Conservation (phyloP, 2,329 filamentous ascomycete genomes). For the Aureobasidium pullulans region DNA sequence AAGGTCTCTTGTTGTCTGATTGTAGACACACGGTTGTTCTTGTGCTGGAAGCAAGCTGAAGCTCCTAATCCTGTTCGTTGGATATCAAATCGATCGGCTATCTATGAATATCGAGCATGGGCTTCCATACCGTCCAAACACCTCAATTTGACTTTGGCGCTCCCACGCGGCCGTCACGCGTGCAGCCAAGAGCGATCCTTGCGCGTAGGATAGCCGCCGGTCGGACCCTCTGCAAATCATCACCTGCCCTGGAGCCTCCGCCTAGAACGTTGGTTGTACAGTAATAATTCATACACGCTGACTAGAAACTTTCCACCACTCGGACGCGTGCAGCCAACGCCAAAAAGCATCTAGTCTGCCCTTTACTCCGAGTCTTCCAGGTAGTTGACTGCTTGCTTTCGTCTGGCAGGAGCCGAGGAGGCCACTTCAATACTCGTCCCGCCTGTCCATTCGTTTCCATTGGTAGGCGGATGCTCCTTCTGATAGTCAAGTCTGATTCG, state of each 20-base stretch:
- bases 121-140: not conserved
- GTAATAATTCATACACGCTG: constrained; percentile 2
- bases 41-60: not conserved
- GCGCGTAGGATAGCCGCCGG: constrained; percentile 9
- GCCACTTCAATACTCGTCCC: constrained; percentile 10
- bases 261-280: constrained; percentile 4
- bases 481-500: constrained; percentile 33
- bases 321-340: not conserved
- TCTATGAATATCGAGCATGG: not conserved
- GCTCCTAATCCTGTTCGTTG: not conserved
- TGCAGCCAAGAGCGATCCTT: constrained; percentile 8
- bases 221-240: constrained; percentile 1
- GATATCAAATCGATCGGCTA: not conserved
- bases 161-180: constrained; percentile 1
- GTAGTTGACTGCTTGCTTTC: constrained; percentile 10
- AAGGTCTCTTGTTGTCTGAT: no score
- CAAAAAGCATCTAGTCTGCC: not conserved
- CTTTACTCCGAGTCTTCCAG: not conserved
- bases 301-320: constrained; percentile 9
- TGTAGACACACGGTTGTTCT: not conserved
- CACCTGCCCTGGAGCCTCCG: not conserved
- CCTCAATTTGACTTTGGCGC: not conserved
- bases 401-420: not conserved
- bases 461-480: constrained; percentile 11
- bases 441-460: constrained; percentile 4